Base-by-base conservation (phyloP, 2,329 filamentous ascomycete genomes). In the Cordyceps pruinosa region DNA sequence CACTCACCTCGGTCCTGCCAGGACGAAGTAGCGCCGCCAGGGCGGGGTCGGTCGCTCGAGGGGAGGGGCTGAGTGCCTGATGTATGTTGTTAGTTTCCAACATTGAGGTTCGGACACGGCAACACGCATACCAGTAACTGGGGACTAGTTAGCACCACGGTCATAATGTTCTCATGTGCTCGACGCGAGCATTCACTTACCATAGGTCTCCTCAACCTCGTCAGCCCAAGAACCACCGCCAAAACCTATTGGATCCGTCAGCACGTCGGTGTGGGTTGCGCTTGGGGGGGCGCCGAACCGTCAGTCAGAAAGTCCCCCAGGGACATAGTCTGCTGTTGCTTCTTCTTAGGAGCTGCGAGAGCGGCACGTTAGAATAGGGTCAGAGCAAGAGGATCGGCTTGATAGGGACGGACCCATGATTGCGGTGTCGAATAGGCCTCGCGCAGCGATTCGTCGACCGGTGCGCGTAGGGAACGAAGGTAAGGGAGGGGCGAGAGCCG, bases 281-380 rank as follows among this genome's bases (percentile, higher is more conserved):
- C 46, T 45, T 30, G 26, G 21, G 17, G 37, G 50, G 34, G 45
- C 58, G 56, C 80, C 90, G 76, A 82, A 97, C 93, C 87, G 75
- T 97, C 90, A 72, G 83, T 82, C 81, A 99, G 84, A 84, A 99
- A 99, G 77, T 90, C 89, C 81, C 90, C 90, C 72, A 97, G 86
- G 80, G 89, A 90, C 89, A 99, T 93, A 83, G 95, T 99, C 85
- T 96, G 88, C 75, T 85, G 82, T 77, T 90, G 87, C 80, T 90
- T 89, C 80, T 95, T 95, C 75, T 92, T 89, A 66, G 92, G 93
- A 83, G 89, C 92, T 96, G 70, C 60, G 71, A 39, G 30, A 44
- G 52, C 17, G 46, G 7, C 45, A 54, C 32, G 55, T 64, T 53
- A 64, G 61, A 41, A 59, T 45, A 39, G n/a, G 47, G 35, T 54